These are phyloP conservation scores for Myochromella boudieri DNA, from an alignment of 768 basidiomycete species.

Conservation along the genomic window DNA sequence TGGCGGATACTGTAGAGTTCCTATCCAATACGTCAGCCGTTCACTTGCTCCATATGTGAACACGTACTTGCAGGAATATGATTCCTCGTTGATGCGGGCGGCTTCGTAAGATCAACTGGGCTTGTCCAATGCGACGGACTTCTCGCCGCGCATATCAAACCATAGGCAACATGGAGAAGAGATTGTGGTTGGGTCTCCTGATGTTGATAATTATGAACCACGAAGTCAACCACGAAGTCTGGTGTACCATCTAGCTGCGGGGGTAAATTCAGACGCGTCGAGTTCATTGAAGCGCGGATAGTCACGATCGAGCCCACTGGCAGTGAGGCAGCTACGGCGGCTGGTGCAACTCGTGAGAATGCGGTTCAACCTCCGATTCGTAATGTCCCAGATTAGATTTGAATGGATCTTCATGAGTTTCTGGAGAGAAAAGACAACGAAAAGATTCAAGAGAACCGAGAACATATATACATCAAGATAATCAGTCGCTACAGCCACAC, in stretches of 20 bases:
- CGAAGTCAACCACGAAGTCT: too few relatives aligned
- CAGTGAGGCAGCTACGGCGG: too few relatives aligned
- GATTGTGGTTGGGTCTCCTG: not conserved
- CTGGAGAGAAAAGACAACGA: too few relatives aligned
- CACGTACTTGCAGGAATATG: conserved; percentile 2
- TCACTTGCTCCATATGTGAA: not conserved
- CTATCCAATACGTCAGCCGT: not conserved
- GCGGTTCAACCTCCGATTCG: too few relatives aligned
- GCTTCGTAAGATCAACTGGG: not conserved
- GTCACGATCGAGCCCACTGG: too few relatives aligned
- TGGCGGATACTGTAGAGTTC: conserved; percentile 10
- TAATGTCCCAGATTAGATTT: too few relatives aligned
- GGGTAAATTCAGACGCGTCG: not conserved
- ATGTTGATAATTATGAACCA: conserved; percentile 10
- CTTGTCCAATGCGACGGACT: conserved; percentile 2
- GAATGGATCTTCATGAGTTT: too few relatives aligned
- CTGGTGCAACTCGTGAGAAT: too few relatives aligned
- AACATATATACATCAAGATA: too few relatives aligned
- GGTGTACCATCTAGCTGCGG: not conserved
- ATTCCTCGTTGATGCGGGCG: not conserved
- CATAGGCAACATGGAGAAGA: conserved; percentile 1
- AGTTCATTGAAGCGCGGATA: not conserved
- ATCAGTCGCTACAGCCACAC: too few relatives aligned
- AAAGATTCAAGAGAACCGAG: too few relatives aligned
- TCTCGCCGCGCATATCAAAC: conserved; percentile 3